Percentiles rank a stretch among this genome's conserved stretches.
These are phyloP conservation scores for Tricharina praecox DNA, from an alignment of 495 filamentous ascomycete species.

Conservation along the genomic window DNA sequence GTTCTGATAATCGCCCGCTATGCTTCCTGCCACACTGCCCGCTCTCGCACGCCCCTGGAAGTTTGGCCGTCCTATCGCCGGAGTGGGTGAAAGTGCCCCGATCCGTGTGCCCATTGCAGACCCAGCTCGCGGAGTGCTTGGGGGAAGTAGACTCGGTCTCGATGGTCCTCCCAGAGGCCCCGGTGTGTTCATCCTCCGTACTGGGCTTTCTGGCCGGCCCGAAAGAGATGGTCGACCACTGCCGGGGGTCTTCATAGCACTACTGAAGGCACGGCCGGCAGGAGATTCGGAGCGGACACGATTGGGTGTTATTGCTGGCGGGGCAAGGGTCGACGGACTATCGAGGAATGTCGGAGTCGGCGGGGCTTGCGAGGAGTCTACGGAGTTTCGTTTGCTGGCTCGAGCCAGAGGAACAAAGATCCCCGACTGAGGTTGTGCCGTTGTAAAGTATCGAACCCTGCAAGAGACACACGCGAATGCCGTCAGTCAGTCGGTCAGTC, in stretches of 20 bases:
- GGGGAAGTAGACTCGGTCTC: constrained; percentile 18
- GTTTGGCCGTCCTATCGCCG: constrained; percentile 35
- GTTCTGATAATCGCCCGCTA: no score
- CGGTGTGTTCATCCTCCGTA: constrained; percentile 20
- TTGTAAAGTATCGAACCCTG: constrained; percentile 28
- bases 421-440: constrained; percentile 58
- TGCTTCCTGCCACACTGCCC: constrained; percentile 34
- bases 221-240: constrained; percentile 68
- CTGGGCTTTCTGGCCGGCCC: constrained; percentile 17
- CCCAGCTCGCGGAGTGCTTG: constrained; percentile 27
- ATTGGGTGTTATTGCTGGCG: constrained; percentile 13
- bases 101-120: constrained; percentile 27
- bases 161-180: constrained; percentile 14
- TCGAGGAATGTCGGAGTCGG: constrained; percentile 39
- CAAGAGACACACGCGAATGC: neutral
- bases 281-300: constrained; percentile 24
- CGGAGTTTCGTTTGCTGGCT: constrained; percentile 51
- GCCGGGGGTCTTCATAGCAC: constrained; percentile 75
- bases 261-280: constrained; percentile 32
- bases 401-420: constrained; percentile 91
- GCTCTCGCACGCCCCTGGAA: constrained; percentile 43
- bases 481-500: neutral
- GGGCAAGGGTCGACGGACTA: constrained; percentile 12
- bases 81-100: constrained; percentile 42
- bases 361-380: constrained; percentile 42